Evolutionary conservation across 2,329 filamentous ascomycete genomes (phyloP).

Genomic region (Teratosphaeria epicoccoides): DNA sequence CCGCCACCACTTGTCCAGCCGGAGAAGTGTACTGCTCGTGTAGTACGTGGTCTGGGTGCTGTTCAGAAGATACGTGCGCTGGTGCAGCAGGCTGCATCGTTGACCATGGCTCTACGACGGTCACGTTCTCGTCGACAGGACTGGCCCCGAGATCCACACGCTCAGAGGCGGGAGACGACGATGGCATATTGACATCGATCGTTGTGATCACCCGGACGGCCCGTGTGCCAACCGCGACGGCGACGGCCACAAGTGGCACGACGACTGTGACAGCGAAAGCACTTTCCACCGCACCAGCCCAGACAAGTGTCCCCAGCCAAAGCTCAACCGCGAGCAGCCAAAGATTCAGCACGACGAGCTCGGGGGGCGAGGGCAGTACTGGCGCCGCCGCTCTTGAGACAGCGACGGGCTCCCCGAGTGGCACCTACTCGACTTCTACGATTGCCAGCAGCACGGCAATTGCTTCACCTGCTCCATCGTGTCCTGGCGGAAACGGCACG

Average conservation of each 20-base stretch:
- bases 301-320: neutral
- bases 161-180: no score
- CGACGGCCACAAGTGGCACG: neutral
- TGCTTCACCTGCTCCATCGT: constrained; percentile 10
- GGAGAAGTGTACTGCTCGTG: constrained; percentile 14
- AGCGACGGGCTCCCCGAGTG: neutral
- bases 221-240: neutral
- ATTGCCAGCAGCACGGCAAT: neutral
- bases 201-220: no score
- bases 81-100: neutral
- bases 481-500: constrained; percentile 16
- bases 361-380: neutral
- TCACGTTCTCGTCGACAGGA: no score
- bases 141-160: no score
- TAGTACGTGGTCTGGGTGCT: constrained; percentile 21
- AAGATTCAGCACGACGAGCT: neutral
- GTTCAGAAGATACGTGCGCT: constrained; percentile 17
- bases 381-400: neutral
- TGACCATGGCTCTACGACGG: neutral
- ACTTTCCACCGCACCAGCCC: neutral
- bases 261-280: neutral
- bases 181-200: no score
- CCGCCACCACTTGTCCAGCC: constrained; percentile 8
- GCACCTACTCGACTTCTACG: neutral
- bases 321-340: neutral